These are phyloP conservation scores for Pichia ethanolica DNA, from an alignment of 805 yeast species.

Conservation along the genomic window DNA sequence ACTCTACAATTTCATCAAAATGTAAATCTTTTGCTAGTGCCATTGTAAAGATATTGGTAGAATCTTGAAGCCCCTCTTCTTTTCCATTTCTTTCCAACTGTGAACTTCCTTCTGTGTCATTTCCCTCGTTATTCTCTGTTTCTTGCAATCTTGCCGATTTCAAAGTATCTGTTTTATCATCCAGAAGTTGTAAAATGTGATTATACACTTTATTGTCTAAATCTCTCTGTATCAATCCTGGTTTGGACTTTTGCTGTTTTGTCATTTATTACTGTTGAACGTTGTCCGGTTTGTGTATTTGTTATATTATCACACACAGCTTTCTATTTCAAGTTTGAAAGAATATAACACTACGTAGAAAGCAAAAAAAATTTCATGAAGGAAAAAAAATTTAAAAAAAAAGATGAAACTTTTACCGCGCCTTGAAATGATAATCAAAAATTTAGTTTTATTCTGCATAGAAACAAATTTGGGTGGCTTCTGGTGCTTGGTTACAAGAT, in stretches of 20 bases:
- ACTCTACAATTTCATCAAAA: conserved; percentile 44
- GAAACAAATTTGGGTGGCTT: no score
- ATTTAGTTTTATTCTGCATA: no score
- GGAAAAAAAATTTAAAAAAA: no score
- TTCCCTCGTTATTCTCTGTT: not conserved
- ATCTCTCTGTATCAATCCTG: conserved; percentile 24
- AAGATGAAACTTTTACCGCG: no score
- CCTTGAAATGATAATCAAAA: no score
- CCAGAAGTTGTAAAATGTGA: conserved; percentile 49
- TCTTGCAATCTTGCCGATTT: conserved; percentile 8
- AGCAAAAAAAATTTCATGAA: no score
- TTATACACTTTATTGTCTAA: conserved; percentile 53
- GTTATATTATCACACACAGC: no score
- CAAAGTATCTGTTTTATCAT: conserved; percentile 47
- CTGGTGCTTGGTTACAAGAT: no score
- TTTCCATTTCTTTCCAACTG: no score
- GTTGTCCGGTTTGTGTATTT: not conserved
- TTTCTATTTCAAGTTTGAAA: no score
- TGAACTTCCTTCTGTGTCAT: no score
- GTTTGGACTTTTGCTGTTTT: conserved; percentile 8
- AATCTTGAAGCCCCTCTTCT: not conserved
- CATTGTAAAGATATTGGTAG: conserved; percentile 21
- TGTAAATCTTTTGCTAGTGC: conserved; percentile 58
- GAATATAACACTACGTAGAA: no score
- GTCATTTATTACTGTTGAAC: not conserved